These are phyloP conservation scores for Trichosporon faecale DNA, from an alignment of 1,284 basidiomycete genomes.

Conservation along the genomic window DNA sequence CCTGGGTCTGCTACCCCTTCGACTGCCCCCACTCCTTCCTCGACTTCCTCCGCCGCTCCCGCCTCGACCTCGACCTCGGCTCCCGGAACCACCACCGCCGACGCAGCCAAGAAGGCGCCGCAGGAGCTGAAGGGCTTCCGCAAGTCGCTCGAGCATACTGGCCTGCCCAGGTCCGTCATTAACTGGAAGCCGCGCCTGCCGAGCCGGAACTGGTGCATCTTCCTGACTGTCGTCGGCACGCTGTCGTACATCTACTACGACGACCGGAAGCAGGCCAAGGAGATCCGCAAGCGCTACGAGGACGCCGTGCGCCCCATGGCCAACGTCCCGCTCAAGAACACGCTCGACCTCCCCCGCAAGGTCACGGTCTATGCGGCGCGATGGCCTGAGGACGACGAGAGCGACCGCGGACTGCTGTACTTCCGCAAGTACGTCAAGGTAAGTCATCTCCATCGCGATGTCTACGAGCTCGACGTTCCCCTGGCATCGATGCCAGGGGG, in stretches of 20 bases:
- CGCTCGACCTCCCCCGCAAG: slow-evolving; percentile 70
- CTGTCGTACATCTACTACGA: slow-evolving; percentile 74
- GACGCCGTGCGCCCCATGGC: slow-evolving; percentile 74
- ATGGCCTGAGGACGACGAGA: slow-evolving; percentile 94
- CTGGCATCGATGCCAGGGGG: too few relatives aligned
- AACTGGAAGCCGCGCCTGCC: slow-evolving; percentile 61
- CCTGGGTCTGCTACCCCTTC: not conserved
- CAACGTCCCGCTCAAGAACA: slow-evolving; percentile 62
- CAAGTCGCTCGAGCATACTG: slow-evolving; percentile 54
- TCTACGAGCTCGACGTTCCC: too few relatives aligned
- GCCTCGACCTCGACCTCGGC: not conserved
- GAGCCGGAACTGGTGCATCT: slow-evolving; percentile 85
- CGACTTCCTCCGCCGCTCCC: not conserved
- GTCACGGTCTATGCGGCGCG: slow-evolving; percentile 82
- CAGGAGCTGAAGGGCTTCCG: slow-evolving; percentile 39
- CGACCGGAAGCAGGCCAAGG: slow-evolving; percentile 73
- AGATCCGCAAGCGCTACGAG: slow-evolving; percentile 72
- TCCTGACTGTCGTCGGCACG: slow-evolving; percentile 70
- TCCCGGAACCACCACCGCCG: not conserved
- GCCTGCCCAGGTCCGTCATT: slow-evolving; percentile 54
- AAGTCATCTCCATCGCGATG: too few relatives aligned
- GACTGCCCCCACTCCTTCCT: not conserved
- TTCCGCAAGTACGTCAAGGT: slow-evolving; percentile 98
- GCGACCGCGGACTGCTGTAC: slow-evolving; percentile 74
- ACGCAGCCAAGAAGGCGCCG: slow-evolving; percentile 9